Evolutionary conservation across 345 rosid genomes (phyloP).

Genomic region (Jatropha curcas): DNA sequence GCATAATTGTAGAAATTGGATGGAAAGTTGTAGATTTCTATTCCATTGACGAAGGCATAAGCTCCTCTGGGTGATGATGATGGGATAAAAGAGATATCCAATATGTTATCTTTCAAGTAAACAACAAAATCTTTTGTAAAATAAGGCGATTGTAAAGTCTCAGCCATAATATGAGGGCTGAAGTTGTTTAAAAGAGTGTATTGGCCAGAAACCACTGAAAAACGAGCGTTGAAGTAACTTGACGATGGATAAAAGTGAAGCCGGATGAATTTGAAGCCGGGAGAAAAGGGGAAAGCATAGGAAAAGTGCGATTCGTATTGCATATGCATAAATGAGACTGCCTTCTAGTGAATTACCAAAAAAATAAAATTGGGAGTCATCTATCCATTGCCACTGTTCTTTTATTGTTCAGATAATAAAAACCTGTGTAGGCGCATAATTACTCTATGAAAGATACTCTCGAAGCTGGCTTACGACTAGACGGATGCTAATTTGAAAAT

Average conservation of each 20-base stretch:
- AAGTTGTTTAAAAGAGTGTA: constrained; percentile 17
- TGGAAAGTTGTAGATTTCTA: background rate
- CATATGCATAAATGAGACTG: background rate
- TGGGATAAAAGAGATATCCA: constrained; percentile 15
- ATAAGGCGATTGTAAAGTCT: background rate
- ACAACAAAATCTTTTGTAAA: constrained; percentile 11
- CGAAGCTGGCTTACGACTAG: background rate
- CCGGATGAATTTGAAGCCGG: constrained; percentile 19
- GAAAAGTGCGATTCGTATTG: constrained; percentile 2
- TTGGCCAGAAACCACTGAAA: constrained; percentile 7
- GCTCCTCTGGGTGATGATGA: background rate
- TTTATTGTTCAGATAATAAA: rapidly evolving
- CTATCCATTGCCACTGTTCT: background rate
- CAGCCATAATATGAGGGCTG: background rate
- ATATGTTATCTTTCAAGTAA: background rate
- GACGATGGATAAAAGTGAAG: constrained; percentile 18
- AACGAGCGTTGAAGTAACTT: background rate
- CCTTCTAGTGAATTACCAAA: background rate
- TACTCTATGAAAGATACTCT: constrained; percentile 9
- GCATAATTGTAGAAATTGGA: constrained; percentile 3
- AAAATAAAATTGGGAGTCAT: background rate
- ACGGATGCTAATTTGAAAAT: background rate
- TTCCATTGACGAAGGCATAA: constrained; percentile 14
- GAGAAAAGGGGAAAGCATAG: constrained; percentile 6
- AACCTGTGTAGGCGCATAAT: background rate